Evolutionary conservation across 2,329 filamentous ascomycete species (phyloP), one percentile per base, ranked within the genome.

Genomic region (Diaporthe ampelina): DNA sequence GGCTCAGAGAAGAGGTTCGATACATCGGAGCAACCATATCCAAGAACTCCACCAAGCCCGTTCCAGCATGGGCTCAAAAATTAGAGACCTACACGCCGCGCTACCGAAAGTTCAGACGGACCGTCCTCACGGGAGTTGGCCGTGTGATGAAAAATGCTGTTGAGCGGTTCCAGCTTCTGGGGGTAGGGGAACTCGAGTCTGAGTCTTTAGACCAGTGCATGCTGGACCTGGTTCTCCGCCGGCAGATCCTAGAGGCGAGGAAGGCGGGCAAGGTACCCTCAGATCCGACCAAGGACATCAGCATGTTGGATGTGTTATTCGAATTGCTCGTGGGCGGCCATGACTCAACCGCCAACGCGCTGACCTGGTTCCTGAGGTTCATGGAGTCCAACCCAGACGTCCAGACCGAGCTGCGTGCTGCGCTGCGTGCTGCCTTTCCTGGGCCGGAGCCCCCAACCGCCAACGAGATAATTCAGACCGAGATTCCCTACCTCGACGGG

Each of bases 291-390:
- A 74, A 76, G 37, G 77, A 81, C 70, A 75, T 65, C 40, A 78
- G 45, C 74, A 80, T 77, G 77, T 74, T 77, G 48, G 79, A 82
- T 45, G 80, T 81, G 67, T 73, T 80, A 58, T 72, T 79, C 48
- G 58, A 77, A 37, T 73, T 78, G 59, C 73, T 78, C 13, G 76
- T 77, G 37, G 77, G 74, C 0, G 86, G 85, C n/a, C 83, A 87
- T 73, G 85, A 88, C 63, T 87, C 86, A 0, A 86, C 84, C 0
- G 80, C 83, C 15, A 85, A 82, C 10, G 84, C 84, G 0, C 76
- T 86, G 0, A 50, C 69, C 9, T 79, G 76, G 77, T 79, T 78
- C 26, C 73, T 76, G 72, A 78, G 77, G 58, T 68, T 76, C 43
- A 77, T 78, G 58, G 73, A 76, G 1, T 21, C 58, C 4, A 50